A percentile compares a stretch with the other conserved stretches of the same genome.
These are phyloP conservation scores for Thalassiosira ordinaria DNA, from an alignment of 352 stramenopile genomes.

Conservation along the genomic window DNA sequence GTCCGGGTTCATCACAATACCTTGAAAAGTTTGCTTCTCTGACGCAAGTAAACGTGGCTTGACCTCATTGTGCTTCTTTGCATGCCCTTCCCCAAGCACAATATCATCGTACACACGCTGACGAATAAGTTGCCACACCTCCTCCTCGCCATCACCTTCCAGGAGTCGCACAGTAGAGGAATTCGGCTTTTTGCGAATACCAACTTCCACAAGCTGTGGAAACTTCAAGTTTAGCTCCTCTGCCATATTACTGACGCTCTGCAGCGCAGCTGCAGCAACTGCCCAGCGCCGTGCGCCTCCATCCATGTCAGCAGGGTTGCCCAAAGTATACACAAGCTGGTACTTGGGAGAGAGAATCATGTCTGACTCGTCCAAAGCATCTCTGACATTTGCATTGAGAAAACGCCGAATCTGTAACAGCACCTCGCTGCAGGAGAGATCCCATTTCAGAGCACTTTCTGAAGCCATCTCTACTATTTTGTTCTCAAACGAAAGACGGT, in stretches of 20 bases:
- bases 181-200: neutral
- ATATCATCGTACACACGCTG: neutral
- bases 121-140: constrained; percentile 3
- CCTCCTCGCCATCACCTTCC: neutral
- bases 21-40: neutral
- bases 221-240: neutral
- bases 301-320: constrained; percentile 18
- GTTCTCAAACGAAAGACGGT: constrained; percentile 24
- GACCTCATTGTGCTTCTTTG: neutral
- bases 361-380: constrained; percentile 28
- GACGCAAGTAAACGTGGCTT: neutral
- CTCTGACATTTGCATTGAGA: neutral
- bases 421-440: neutral
- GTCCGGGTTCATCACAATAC: neutral
- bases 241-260: neutral
- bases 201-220: neutral
- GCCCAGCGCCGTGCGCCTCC: neutral
- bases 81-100: neutral
- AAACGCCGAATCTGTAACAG: neutral
- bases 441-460: neutral
- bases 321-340: constrained; percentile 24
- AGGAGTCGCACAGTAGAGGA: constrained; percentile 4
- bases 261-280: constrained; percentile 1
- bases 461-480: constrained; percentile 18
- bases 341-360: constrained; percentile 14